Base-by-base conservation (phyloP, 108 stramenopile species). In the Phaeodactylum tricornutum region DNA sequence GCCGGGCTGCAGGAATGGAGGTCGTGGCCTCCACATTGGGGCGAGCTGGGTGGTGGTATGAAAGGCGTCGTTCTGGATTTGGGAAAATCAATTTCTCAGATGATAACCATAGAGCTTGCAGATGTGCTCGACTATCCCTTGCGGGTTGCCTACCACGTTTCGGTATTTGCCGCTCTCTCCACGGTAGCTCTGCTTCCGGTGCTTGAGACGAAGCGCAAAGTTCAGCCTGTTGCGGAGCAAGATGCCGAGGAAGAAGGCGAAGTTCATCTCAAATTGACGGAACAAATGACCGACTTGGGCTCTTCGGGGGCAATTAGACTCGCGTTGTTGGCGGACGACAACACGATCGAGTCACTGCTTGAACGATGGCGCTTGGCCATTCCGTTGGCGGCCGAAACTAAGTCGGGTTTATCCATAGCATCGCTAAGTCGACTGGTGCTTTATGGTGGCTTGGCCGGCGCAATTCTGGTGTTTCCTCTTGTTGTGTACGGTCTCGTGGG, bases 291-390 rank as follows among this genome's bases (percentile, higher is more conserved):
- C 0, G 69, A 74, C 37, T 53, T 84, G 15, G 87, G 87, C n/a
- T 50, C 65, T 1, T 84, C 83, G 11, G 80, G 80, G 52, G 75
- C 83, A 8, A 70, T 64, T n/a, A 39, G 87, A 27, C 69, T 89
- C 38, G 39, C 55, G 17, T 35, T 85, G 41, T 56, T 77, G 1
- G 77, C 77, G 16, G 64, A 78, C 4, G 64, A 61, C 29, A 75
- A 71, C 29, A 73, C 75, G 11, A 55, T 83, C 8, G 81, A 89
- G 38, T 66, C 59, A 39, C 63, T 62, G 4, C 48, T 88, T 39
- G 75, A 77, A 11, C 72, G 67, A 17, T 77, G 75, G 75, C 60
- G 65, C 32, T 32, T 31, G 21, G 33, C 27, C 0, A 29, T 42
- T 19, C 30, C 57, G 32, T 8, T 6, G 0, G 50, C 31, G 1